Conservation (phyloP, 2,329 filamentous ascomycete genomes). For the Aureobasidium melanogenum region DNA sequence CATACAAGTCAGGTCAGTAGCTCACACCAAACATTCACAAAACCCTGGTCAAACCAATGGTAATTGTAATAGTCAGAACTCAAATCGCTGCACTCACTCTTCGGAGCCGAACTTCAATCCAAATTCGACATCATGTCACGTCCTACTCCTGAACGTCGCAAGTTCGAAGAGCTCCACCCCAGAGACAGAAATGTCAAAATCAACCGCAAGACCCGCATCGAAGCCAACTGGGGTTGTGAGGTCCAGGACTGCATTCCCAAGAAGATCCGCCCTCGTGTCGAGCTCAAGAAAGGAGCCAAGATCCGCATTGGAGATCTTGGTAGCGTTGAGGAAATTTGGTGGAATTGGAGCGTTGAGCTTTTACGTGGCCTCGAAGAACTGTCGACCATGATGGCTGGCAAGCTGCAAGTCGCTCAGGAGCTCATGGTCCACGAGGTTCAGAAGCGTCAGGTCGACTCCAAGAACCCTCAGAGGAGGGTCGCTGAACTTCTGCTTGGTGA, state of each 20-base stretch:
- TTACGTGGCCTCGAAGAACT: constrained; percentile 14
- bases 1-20: not conserved
- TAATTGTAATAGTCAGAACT: not conserved
- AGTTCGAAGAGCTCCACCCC: constrained; percentile 11
- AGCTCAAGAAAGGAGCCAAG: constrained; percentile 16
- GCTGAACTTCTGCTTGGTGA: constrained; percentile 14
- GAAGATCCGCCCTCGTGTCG: constrained; percentile 14
- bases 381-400: constrained; percentile 14
- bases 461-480: constrained; percentile 15
- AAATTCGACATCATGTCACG: not conserved
- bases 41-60: not conserved
- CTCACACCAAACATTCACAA: not conserved
- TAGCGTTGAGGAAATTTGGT: constrained; percentile 12
- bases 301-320: constrained; percentile 9
- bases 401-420: constrained; percentile 10
- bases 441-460: constrained; percentile 10
- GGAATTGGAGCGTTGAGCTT: constrained; percentile 16
- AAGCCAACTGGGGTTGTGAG: constrained; percentile 11
- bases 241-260: constrained; percentile 13
- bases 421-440: constrained; percentile 13
- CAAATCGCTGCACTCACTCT: not conserved
- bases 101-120: not conserved
- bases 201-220: constrained; percentile 14
- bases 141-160: not conserved
- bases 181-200: constrained; percentile 14